Base-by-base conservation (phyloP, 768 basidiomycete genomes). In the Phylloporus scabripes region DNA sequence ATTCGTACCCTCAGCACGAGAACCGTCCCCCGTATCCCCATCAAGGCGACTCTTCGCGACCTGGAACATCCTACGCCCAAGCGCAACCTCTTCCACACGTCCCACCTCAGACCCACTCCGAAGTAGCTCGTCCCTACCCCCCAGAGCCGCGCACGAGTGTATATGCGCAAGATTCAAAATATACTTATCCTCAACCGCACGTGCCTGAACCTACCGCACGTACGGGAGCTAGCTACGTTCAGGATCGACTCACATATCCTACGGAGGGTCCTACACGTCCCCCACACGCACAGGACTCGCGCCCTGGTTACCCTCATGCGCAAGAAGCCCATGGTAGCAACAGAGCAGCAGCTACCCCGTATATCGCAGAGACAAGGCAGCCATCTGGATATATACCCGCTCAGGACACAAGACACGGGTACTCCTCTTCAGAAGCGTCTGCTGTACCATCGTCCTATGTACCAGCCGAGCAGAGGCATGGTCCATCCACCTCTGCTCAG, bases 91-190 rank as follows among this genome's bases (percentile, higher is more conserved):
- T 51, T 5, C 1, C 49, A 0, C 58, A 53, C 14, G 43, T 52
- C 9, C 42, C 49, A 3, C 21, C 50, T 10, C 54, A 60, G 36
- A 5, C 50, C 4, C 60, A 51, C 36, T 21, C 55, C 39, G 60
- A 63, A 14, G 42, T 48, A 5, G 28, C 59, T 42, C 60, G 59
- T 11, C 1, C 55, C 20, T 63, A 53, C 41, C 50, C 53, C 17
- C 39, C 49, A 18, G 61, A 62, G 29, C 20, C 45, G 2, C 60
- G 60, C n/a, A 12, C 61, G 10, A 36, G 40, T 42, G 59, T 56
- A 50, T 63, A 61, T 43, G 53, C 53, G 23, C 61, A 63, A 41
- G 59, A 58, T 11, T 29, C 60, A 39, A 63, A 61, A 37, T 53
- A 53, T 34, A 24, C 59, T 7, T 60, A 63, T 50, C 31, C 61